Base-by-base conservation (phyloP, 192 early-diverging fungal genomes). In the Phycomyces blakesleeanus region DNA sequence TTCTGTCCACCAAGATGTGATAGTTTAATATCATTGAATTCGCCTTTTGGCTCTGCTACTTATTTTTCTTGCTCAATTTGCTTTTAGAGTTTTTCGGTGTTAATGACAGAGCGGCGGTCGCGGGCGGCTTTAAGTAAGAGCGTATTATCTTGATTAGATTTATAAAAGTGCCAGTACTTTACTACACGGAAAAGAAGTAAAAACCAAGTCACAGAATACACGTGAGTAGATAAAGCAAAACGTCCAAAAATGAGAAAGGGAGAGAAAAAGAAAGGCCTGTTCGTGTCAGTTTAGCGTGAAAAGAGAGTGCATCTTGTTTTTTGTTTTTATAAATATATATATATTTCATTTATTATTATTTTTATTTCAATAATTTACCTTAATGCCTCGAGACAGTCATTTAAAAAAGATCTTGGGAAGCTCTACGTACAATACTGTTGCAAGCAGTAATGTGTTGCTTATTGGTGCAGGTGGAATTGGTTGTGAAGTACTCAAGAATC, bases 401-500 rank as follows among this genome's bases (percentile, higher is more conserved):
- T 51, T 41, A 21, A 67, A 67, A 24, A 41, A 26, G n/a, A 49
- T 73, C 9, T 52, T 78, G 16, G 77, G 73, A 10, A 34, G 61
- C 9, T 20, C 55, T 6, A 22, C 73, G 41, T 75, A 52, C 50
- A 52, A 69, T 22, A 76, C 64, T 57, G 64, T 79, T 21, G 15
- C 25, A 1, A 42, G 44, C 10, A 62, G 75, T 25, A 77, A 74
- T 1, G 74, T 90, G 26, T 69, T 92, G 51, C 81, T 92, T 53
- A 85, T 92, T 14, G 91, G 91, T 12, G 87, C 91, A 16, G 97
- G 97, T 63, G 97, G 97, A 14, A 99, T 99, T 53, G 97, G 97
- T 44, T 99, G 97, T 79, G 97, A 99, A 72, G 76, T 99, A 40
- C 81, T 99, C 9, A 99, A 99, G 77, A 89, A 96, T 74, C 81